Evolutionary conservation across 352 stramenopile genomes (phyloP), one percentile per base, ranked within the genome.

Genomic region (Hyaloperonospora brassicae): DNA sequence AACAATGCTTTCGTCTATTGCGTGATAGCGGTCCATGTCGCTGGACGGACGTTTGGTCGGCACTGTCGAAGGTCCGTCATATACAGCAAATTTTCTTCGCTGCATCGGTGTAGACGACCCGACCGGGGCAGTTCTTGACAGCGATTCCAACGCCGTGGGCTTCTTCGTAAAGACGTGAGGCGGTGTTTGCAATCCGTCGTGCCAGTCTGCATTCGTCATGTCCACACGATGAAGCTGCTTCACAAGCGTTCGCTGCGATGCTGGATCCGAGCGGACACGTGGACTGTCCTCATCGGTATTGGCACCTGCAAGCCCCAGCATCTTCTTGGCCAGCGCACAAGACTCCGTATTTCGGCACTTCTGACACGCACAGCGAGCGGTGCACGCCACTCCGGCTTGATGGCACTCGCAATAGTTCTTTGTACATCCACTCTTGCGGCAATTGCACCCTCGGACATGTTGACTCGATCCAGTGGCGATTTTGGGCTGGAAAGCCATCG

Each of bases 341-440:
- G 67, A 72, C 24, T 89, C 79, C 1, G 75, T 87, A 38, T 89
- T 89, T 36, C 66, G 72, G 46, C 77, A 89, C 65, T 84, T 68
- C 49, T 86, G 78, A 41, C 87, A 96, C 17, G 87, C 85, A 57
- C 87, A 96, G 36, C 84, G 76, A 0, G 64, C 72, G 0, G 77
- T 90, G 58, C 87, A 96, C 5, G 82, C 58, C 5, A 93, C 81
- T 31, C 78, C 84, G 34, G 90, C 90, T 63, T 97, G 89, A 64
- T 95, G 96, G 50, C 95, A 98, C 62, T 98, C 95, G 66, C 95
- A 98, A 59, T 98, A 98, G 47, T 98, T 98, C 74, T 98, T 98
- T 61, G 98, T 89, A 59, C 95, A 98, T 23, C 82, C 87, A 47
- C 80, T 97, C 64, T 98, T 98, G 0, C 93, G 78, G 68, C 95